Base-by-base conservation (phyloP, 2,329 filamentous ascomycete species). In the Diaporthe vaccinii region DNA sequence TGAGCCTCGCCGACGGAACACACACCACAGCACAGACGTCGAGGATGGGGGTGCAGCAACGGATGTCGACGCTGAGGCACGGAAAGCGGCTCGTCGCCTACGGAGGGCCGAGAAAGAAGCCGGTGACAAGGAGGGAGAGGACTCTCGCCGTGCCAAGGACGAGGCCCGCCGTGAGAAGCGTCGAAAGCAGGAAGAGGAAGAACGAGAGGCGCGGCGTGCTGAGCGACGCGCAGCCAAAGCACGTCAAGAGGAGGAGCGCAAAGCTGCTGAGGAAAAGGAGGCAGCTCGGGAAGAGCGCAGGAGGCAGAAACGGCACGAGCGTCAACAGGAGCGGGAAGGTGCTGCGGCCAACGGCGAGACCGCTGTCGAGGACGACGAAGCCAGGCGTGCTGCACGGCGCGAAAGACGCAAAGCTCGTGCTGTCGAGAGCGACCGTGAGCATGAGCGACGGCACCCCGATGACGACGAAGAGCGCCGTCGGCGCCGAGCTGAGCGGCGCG, bases 41-140 rank as follows among this genome's bases (percentile, higher is more conserved):
- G 89, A 90, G 6, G 91, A 89, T 53, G 85, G 91, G 53, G 87
- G 82, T 20, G 82, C 84, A 9, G 84, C 86, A 74, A 85, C 88
- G 4, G 90, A 92, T 22, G 86, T 87, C 41, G 91, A 92, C 17
- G 85, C 87, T 36, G 93, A 94, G 81, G 90, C 89, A 31, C 89
- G 91, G 65, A 89, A 88, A 59, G 91, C 90, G 41, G 91, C 91
- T 74, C 90, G 92, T n/a, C 89, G 89, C 74, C 88, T 90, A 1
- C 89, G 87, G 70, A 89, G 88, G 22, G 87, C 89, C 2, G 90
- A 91, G 74, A 85, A 84, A 17, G 83, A 82, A 74, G 78, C 78
- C 10, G 85, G 86, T 28, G 77, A 83, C 36, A 86, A 84, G 61
- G 87, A 85, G 9, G 86, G 86, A 5, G 89, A 92, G 72, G 91